Evolutionary conservation across 2,329 filamentous ascomycete genomes (phyloP).

Genomic region (Chrysoporthe puriensis): DNA sequence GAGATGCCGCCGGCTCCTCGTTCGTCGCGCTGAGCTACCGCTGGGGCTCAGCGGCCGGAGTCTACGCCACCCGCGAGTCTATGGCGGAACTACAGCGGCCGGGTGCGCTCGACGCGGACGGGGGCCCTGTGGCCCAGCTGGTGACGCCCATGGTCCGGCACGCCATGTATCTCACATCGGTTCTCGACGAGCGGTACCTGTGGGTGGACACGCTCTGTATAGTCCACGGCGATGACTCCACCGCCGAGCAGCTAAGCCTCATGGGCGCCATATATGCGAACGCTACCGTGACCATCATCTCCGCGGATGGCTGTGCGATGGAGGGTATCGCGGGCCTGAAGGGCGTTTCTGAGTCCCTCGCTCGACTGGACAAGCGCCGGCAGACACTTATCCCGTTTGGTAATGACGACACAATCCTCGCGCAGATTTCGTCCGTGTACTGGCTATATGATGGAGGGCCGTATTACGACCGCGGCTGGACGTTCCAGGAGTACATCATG

Average conservation of each 20-base stretch:
- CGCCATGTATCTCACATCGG: conserved; percentile 4
- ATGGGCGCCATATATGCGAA: conserved; percentile 32
- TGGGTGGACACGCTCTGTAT: conserved; percentile 42
- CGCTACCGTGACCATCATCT: conserved; percentile 32
- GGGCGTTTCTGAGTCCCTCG: not conserved
- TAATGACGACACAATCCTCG: not conserved
- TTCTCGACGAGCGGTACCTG: conserved; percentile 34
- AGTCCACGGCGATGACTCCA: conserved; percentile 32
- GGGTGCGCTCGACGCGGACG: not conserved
- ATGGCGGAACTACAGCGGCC: not conserved
- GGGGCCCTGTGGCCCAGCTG: too few relatives aligned
- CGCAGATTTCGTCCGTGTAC: not conserved
- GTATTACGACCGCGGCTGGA: conserved; percentile 3
- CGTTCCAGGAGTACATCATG: conserved; percentile 11
- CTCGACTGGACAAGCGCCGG: not conserved
- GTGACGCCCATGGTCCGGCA: conserved; percentile 31
- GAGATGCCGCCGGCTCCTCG: too few relatives aligned
- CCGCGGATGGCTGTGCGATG: not conserved
- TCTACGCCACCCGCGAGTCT: not conserved
- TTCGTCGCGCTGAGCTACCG: conserved; percentile 18
- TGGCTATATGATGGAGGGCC: not conserved
- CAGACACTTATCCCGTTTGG: conserved; percentile 7
- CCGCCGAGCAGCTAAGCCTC: not conserved
- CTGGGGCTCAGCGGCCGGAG: not conserved
- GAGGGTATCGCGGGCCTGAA: conserved; percentile 5